Evolutionary conservation across 2,329 filamentous ascomycete species (phyloP), one percentile per base, ranked within the genome.

Genomic region (Sarocladium oryzae): DNA sequence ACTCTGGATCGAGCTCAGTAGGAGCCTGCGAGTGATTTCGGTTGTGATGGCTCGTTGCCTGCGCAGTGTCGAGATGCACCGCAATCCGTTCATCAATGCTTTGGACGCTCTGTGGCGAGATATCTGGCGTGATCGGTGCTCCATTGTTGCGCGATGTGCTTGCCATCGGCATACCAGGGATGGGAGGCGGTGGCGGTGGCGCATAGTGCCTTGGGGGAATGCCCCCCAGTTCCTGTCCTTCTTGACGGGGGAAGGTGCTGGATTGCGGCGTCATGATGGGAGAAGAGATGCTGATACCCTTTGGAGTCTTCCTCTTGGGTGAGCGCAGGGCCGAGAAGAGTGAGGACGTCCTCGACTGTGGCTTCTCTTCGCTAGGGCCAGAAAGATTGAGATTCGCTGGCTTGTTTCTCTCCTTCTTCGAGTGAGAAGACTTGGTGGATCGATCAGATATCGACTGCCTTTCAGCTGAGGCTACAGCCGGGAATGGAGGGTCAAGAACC

Each of bases 191-290:
- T 10, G 56, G 56, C 5, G 80, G 80, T 9, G 80, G 79, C 3
- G 74, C 72, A 56, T 85, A 84, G 43, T 78, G 73, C 26, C 81
- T 74, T 18, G 78, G 81, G 11, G 78, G 70, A 50, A 85, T 79
- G 46, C 75, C 56, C 59, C 69, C 77, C 71, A 83, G 74, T 62
- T 84, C 81, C 57, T 79, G 76, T 21, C 68, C 69, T 48, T 78
- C 73, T 13, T 73, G 66, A n/a, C 72, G 70, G 2, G 79, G 76
- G 56, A 84, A 85, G 2, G 76, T 79, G 2, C 70, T 74, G 2
- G 81, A 80, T 68, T 77, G 76, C 13, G 82, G 81, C 8, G 81
- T 85, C 72, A 82, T 77, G 58, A 85, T 81, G 49, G 82, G 82
- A 1, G 81, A 82, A 11, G 82, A 85, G 58, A 85, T 85, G 61